A percentile compares a stretch with the other conserved stretches of the same genome.
These are phyloP conservation scores for Monilinia fructigena DNA, from an alignment of 2,329 filamentous ascomycete genomes.

Conservation along the genomic window DNA sequence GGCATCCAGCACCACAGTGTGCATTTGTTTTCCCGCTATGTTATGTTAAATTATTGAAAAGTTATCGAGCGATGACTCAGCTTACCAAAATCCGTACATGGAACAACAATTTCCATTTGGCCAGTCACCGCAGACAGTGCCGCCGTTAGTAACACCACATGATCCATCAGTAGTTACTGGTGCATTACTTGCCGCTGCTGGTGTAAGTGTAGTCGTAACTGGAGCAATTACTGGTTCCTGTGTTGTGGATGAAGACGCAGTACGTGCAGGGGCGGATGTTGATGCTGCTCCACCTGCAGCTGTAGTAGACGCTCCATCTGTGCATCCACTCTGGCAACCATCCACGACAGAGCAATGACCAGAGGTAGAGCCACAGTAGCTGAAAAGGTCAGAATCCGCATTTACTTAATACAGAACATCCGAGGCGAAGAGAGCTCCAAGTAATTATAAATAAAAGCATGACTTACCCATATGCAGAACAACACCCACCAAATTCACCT, in stretches of 20 bases:
- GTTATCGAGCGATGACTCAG: background rate
- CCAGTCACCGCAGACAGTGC: slow-evolving; percentile 54
- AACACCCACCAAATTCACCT: slow-evolving; percentile 38
- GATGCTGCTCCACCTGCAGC: slow-evolving; percentile 24
- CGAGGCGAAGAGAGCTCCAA: background rate
- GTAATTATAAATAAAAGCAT: background rate
- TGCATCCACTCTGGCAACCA: slow-evolving; percentile 40
- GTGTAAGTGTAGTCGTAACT: slow-evolving; percentile 29
- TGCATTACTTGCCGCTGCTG: slow-evolving; percentile 38
- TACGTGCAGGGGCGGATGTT: background rate
- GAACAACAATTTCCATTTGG: slow-evolving; percentile 53
- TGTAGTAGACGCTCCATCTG: slow-evolving; percentile 24
- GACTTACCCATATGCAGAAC: slow-evolving; percentile 38
- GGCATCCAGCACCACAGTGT: slow-evolving; percentile 57
- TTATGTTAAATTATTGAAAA: slow-evolving; percentile 24
- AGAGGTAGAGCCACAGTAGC: slow-evolving; percentile 38
- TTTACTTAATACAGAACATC: background rate
- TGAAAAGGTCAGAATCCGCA: slow-evolving; percentile 29
- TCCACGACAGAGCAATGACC: slow-evolving; percentile 34
- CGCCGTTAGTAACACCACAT: slow-evolving; percentile 51
- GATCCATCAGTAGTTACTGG: slow-evolving; percentile 51
- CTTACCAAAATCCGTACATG: slow-evolving; percentile 55
- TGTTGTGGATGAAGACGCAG: slow-evolving; percentile 23
- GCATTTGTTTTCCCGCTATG: slow-evolving; percentile 43
- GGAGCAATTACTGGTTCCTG: slow-evolving; percentile 35